Evolutionary conservation across 768 basidiomycete species (phyloP).

Genomic region (Collybia sp.): DNA sequence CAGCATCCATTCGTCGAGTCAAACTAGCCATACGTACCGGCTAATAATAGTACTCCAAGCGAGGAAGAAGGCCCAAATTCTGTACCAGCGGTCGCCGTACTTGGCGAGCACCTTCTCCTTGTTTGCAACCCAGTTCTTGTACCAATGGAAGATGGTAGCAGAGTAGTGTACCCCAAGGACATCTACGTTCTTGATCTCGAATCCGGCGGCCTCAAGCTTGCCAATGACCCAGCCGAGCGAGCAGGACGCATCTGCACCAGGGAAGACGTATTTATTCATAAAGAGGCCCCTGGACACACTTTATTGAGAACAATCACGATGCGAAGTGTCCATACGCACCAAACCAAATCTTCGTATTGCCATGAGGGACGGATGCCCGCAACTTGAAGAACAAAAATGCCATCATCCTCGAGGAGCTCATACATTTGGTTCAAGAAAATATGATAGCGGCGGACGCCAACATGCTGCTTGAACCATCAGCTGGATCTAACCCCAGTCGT

Average conservation of each 20-base stretch:
- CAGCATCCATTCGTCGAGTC: neutral
- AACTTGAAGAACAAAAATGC: slow-evolving; percentile 94
- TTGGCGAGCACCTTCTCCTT: slow-evolving; percentile 83
- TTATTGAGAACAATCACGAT: neutral
- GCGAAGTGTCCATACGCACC: slow-evolving; percentile 39
- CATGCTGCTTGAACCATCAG: slow-evolving; percentile 53
- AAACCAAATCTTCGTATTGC: slow-evolving; percentile 98
- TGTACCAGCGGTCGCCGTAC: slow-evolving; percentile 93
- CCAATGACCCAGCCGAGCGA: slow-evolving; percentile 93
- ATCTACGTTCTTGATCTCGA: slow-evolving; percentile 95
- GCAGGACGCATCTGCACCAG: slow-evolving; percentile 95
- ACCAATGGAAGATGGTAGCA: slow-evolving; percentile 88
- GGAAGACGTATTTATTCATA: slow-evolving; percentile 99
- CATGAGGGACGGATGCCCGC: slow-evolving; percentile 92
- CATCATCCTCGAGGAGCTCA: slow-evolving; percentile 90
- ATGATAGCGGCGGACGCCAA: slow-evolving; percentile 90
- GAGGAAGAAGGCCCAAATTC: slow-evolving; percentile 96
- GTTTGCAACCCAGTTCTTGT: slow-evolving; percentile 95
- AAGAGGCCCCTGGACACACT: slow-evolving; percentile 68
- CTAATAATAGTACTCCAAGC: slow-evolving; percentile 86
- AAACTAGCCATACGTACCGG: slow-evolving; percentile 41
- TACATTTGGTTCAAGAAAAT: slow-evolving; percentile 90
- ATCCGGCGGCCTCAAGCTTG: slow-evolving; percentile 83
- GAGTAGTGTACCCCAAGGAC: slow-evolving; percentile 98
- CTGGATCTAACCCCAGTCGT: neutral